A percentile compares a stretch with the other conserved stretches of the same genome.
phyloP scores from a whole-genome alignment of 176 grass and related monocot species.

The Oropetium thomaeum region DNA sequence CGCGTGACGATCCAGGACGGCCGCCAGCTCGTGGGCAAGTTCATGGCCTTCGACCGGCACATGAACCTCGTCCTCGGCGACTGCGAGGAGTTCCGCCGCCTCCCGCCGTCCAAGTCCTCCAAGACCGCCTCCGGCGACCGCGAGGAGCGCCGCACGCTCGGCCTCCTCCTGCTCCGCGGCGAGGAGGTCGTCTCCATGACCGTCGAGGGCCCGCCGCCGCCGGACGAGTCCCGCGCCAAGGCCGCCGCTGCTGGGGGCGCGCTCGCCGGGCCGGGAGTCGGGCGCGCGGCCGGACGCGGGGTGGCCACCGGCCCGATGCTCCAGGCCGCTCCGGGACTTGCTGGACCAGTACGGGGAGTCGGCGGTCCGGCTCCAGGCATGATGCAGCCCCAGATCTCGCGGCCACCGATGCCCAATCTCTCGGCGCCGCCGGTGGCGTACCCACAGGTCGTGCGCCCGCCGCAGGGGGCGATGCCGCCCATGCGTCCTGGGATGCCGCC shows the following conservation, averaged over 20 bases:
- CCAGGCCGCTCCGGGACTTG: constrained; percentile 79
- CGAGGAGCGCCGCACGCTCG: constrained; percentile 93
- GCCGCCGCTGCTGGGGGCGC: constrained; percentile 42
- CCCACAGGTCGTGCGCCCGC: constrained; percentile 79
- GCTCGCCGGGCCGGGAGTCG: constrained; percentile 64
- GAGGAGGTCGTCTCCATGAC: constrained; percentile 99
- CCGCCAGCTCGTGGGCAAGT: constrained; percentile 93
- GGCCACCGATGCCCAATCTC: constrained; percentile 73
- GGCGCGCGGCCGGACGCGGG: constrained; percentile 70
- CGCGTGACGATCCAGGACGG: constrained; percentile 98
- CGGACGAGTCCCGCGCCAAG: constrained; percentile 91
- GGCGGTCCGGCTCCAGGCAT: constrained; percentile 83
- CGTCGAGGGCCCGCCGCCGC: constrained; percentile 90
- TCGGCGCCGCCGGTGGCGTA: constrained; percentile 72
- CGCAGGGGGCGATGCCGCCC: constrained; percentile 29
- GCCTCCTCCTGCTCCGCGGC: constrained; percentile 88
- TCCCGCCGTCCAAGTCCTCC: constrained; percentile 76
- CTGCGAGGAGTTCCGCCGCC: constrained; percentile 98
- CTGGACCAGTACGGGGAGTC: constrained; percentile 73
- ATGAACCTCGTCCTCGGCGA: constrained; percentile 99
- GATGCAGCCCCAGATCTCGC: constrained; percentile 97
- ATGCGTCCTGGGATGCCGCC: constrained; percentile 45
- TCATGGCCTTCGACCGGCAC: constrained; percentile 99
- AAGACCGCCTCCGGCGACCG: constrained; percentile 64
- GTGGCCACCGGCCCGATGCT: constrained; percentile 71